Evolutionary conservation across 106 monocot genomes (phyloP), one percentile per base, ranked within the genome.

Genomic region (Acorus calamus): DNA sequence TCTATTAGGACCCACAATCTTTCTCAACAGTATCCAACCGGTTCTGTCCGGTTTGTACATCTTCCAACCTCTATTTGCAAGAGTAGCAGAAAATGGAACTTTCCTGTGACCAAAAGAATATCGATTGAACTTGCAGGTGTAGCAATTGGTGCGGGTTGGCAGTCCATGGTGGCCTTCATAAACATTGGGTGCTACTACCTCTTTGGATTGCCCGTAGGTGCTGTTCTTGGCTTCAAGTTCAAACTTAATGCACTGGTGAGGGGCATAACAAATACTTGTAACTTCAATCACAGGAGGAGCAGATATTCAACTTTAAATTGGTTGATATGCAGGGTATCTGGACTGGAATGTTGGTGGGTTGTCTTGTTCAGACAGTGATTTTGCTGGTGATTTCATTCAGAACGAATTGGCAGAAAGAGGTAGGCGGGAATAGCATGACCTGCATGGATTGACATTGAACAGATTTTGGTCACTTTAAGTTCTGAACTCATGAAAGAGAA

Each of bases 81-180:
- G 89, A 59, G 89, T 89, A 28, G 28, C 28, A 28, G 28, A 28
- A 28, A 28, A 28, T 28, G 28, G 28, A 28, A 28, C 28, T 28
- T 28, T 28, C 28, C 1, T 28, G 28, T 1, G 28, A 28, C 28
- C 28, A 28, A 28, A 28, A 28, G 28, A 28, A 28, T 28, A 28
- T 28, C 28, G 1, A 28, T 28, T 1, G 28, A 5, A 7, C 48
- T 48, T 76, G 59, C 72, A 88, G 88, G 89, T 55, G 89, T 89
- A n/a, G 81, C 89, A 65, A 69, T 89, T 56, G 89, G 85, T 67
- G 89, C 82, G 62, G 89, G 89, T 4, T 89, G 89, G 89, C 89
- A 89, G 49, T 57, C 79, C 2, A 67, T 80, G 43, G 89, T 89
- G 11, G 89, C 89, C 1, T 79, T 77, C 50, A 61, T 89, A 49